A percentile compares a stretch with the other conserved stretches of the same genome.
Evolutionary conservation across 768 basidiomycete species (phyloP).

Genomic region (Pulveroboletus sp.): DNA sequence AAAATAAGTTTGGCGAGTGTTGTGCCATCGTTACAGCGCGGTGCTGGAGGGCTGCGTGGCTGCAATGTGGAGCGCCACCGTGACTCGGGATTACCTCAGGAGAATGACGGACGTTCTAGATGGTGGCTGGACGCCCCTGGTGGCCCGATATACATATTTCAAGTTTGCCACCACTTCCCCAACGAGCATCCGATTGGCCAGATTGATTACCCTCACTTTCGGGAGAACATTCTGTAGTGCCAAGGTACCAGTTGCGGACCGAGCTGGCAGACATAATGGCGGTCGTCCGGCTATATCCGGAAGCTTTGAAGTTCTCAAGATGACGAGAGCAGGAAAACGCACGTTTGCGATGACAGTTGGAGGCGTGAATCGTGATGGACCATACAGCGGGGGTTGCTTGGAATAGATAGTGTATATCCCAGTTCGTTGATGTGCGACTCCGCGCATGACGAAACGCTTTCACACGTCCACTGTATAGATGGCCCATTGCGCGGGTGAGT

Average conservation of each 20-base stretch:
- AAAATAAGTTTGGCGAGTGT: background rate
- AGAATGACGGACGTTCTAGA: background rate
- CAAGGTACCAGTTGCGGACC: no score
- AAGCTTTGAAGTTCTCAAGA: background rate
- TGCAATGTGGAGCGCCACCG: slow-evolving; percentile 1
- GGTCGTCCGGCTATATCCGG: background rate
- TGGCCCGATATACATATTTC: background rate
- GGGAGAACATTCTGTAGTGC: background rate
- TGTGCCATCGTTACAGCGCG: slow-evolving; percentile 1
- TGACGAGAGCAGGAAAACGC: background rate
- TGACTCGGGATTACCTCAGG: background rate
- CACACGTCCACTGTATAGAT: no score
- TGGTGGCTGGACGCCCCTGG: background rate
- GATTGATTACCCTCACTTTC: background rate
- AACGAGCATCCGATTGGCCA: background rate
- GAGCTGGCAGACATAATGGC: background rate
- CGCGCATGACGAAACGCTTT: no score
- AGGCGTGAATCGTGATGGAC: background rate
- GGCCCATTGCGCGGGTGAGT: no score
- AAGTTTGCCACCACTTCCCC: background rate
- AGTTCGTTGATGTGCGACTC: background rate
- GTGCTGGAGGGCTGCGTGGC: background rate
- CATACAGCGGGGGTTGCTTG: no score
- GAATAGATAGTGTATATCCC: background rate
- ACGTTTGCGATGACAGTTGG: background rate